Percentiles rank a stretch among this genome's conserved stretches.
Evolutionary conservation across 2,329 filamentous ascomycete species (phyloP).

Genomic region (Sarocladium kiliense): DNA sequence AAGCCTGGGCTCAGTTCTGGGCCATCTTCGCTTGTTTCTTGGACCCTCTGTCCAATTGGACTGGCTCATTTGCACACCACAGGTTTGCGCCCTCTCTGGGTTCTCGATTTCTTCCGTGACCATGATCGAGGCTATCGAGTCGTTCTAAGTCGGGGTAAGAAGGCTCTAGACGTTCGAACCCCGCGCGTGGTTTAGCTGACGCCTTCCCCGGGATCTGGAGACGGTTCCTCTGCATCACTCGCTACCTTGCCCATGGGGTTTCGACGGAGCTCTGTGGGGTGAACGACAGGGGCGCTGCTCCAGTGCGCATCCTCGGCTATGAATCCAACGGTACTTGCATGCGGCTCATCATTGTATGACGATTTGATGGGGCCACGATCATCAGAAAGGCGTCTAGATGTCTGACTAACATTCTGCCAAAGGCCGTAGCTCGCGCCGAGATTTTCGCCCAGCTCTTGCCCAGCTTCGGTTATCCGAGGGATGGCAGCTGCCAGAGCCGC

Average conservation of each 20-base stretch:
- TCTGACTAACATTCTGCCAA: not conserved
- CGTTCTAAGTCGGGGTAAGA: not conserved
- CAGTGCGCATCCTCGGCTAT: too few species aligned
- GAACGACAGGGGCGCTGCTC: not conserved
- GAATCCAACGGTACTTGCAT: not conserved
- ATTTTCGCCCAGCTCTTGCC: not conserved
- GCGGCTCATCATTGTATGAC: not conserved
- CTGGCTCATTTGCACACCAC: not conserved
- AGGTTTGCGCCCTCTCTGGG: not conserved
- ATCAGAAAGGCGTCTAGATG: not conserved
- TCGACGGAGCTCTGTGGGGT: not conserved
- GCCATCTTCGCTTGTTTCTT: not conserved
- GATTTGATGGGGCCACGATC: not conserved
- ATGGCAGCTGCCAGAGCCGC: not conserved
- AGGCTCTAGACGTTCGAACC: not conserved
- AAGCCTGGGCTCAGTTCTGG: not conserved
- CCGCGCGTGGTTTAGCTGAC: not conserved
- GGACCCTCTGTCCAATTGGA: not conserved
- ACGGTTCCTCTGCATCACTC: not conserved
- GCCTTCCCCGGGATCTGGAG: slow-evolving; percentile 8
- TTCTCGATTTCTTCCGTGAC: not conserved
- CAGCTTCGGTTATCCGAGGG: not conserved
- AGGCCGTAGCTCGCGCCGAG: not conserved
- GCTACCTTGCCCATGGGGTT: not conserved
- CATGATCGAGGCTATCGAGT: not conserved